These are phyloP conservation scores for Bromus sterilis DNA, from an alignment of 176 grass and related monocot species.

Conservation along the genomic window DNA sequence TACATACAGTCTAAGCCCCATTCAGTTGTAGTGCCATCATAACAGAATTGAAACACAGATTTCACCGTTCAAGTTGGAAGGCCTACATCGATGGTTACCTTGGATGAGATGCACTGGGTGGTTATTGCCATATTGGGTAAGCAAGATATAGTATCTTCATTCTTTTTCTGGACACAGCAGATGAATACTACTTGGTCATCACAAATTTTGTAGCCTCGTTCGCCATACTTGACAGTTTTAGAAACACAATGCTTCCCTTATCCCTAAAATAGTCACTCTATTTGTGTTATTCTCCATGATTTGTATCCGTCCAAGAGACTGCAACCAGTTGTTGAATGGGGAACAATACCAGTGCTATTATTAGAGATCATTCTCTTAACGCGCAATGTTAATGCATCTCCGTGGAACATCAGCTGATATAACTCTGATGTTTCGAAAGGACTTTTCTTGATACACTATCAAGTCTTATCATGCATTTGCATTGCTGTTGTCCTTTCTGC, in stretches of 20 bases:
- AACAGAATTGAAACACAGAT: slow-evolving; percentile 14
- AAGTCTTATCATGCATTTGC: not conserved
- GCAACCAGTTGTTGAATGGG: not conserved
- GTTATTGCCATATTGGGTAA: not conserved
- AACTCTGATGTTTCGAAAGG: not conserved
- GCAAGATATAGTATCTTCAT: not conserved
- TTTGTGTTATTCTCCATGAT: not conserved
- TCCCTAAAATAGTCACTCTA: not conserved
- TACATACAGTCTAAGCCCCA: not conserved
- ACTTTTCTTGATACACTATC: not conserved
- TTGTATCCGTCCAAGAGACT: not conserved
- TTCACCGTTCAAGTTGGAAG: slow-evolving; percentile 12
- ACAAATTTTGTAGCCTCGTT: slow-evolving; percentile 35
- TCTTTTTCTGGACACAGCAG: slow-evolving; percentile 11
- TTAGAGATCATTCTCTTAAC: not conserved
- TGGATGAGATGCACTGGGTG: not conserved
- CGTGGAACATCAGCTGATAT: not conserved
- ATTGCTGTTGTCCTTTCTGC: not conserved
- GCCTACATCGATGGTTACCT: slow-evolving; percentile 2
- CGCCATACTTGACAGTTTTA: not conserved
- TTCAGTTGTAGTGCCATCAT: slow-evolving; percentile 10
- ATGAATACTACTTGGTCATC: not conserved
- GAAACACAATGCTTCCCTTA: not conserved
- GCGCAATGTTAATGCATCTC: not conserved
- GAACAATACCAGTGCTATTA: not conserved